Base-by-base conservation (phyloP, 345 rosid genomes). In the Citrus maxima region DNA sequence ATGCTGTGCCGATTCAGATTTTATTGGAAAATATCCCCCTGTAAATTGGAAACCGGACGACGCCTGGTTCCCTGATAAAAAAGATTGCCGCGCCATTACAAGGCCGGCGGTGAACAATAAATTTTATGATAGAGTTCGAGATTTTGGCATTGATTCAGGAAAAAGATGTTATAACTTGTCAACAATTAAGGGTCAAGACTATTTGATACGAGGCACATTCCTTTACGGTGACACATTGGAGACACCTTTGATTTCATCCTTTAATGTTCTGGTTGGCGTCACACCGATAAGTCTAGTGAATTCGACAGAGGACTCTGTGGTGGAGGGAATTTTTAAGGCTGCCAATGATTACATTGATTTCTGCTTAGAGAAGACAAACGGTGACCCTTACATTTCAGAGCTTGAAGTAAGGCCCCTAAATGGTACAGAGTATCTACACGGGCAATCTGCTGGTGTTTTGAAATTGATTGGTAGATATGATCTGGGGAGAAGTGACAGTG, bases 271-370 rank as follows among this genome's bases (percentile, higher is more conserved):
- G 42, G 71, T 91, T 18, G 93, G 88, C 10, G 85, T 77, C 74
- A 87, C 93, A 3, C 80, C 58, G 6, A 65, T 87, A 37, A 56
- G 82, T 64, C 22, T 12, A 10, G 91, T 89, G 82, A 84, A 73
- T 64, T 77, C 84, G 3, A 72, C 69, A 1, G 75, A 49, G 21
- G 79, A 80, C 58, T 65, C 70, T 24, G 78, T 22, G 32, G 85
- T 88, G 58, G 95, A 91, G 84, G 90, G 81, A 35, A 66, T 88
- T 37, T 87, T 89, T 70, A 85, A 69, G 70, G 92, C 93, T 28
- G 54, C 63, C 12, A 40, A 74, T 27, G 70, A 54, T 30, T 60
- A 74, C 16, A 75, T 66, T 42, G 89, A 91, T 75, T 86, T 89
- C 66, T 91, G 95, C 85, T 75, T 89, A 71, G 73, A 30, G 77